Base-by-base conservation (phyloP, 202 grass and related monocot genomes). In the Schoenoplectus tabernaemontani region DNA sequence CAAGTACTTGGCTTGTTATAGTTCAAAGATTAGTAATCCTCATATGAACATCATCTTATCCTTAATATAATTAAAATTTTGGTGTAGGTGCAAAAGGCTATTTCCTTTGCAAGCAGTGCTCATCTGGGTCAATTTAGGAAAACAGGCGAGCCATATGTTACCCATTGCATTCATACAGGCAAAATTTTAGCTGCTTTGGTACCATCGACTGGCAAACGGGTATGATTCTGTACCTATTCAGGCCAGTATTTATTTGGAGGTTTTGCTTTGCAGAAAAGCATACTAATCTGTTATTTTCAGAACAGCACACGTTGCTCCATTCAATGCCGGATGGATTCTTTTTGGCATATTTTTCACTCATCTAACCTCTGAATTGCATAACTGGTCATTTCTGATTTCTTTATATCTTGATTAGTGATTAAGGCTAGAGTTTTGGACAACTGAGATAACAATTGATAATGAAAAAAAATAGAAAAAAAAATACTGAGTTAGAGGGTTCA, bases 121-220 rank as follows among this genome's bases (percentile, higher is more conserved):
- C 95, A 98, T 73, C 43, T 90, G 59, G 90, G 91, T 12, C 95
- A 98, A 82, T 92, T 89, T 50, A 98, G 95, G 71, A 95, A 87
- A 82, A 98, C 95, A 80, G 89, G 91, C 53, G 95, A 98, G 82
- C 89, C 91, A 76, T 98, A 98, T 78, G 83, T 98, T 50, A 95
- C 91, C 75, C 95, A 98, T 64, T 98, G 95, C 85, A 95, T 95
- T 37, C 89, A 95, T 87, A 98, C 95, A 57, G 91, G 89, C 42
- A 98, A 91, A 89, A 92, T 98, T 33, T 90, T 98, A 89, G 91
- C 91, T 72, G 91, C 95, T 65, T 89, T 98, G 84, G 95, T 98
- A 44, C 91, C 95, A 34, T 87, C 88, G 15, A 89, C 78, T 66
- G 91, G 95, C 82, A 82, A 92, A 86, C 86, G 91, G 85, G 95